Evolutionary conservation across 2,329 filamentous ascomycete genomes (phyloP), one percentile per base, ranked within the genome.

Genomic region (Colletotrichum scovillei): DNA sequence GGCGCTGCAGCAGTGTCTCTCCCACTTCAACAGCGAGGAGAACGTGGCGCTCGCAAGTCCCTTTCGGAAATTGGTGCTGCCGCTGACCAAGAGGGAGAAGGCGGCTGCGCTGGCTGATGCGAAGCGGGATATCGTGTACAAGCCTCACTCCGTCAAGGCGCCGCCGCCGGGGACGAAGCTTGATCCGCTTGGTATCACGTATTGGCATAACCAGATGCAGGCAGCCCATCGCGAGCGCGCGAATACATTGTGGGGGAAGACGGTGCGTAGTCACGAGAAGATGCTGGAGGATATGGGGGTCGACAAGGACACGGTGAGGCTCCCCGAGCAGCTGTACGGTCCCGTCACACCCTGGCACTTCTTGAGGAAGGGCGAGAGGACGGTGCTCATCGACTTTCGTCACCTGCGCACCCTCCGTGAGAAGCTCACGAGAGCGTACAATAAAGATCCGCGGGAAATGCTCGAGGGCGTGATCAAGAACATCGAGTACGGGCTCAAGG

Each of bases 1-100:
- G 8, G 86, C 82, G 22, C 78, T 88, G 26, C 85, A 88, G 75
- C 81, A 82, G 35, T 81, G 80, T 22, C 79, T 88, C 38, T 81
- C 82, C 53, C 73, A 79, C 14, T 82, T 86, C 59, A 78, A 79
- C 35, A 83, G 77, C 67, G 49, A 67, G 5, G 85, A 86, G 77
- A 86, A 86, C 67, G 77, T 76, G 55, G 75, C 77, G 7, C 77
- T 82, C 52, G 80, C 81, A 69, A 82, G 79, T 3, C 78, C 81
- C 2, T 84, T 82, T 79, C 80, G 81, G 30, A 80, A 81, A 0
- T 77, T 85, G 11, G 76, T 84, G 7, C 77, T 87, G 0, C 83
- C 85, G 28, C 68, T 80, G 63, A 78, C 77, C 26, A 70, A 67
- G 6, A 78, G 76, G 60, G 63, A 76, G 9, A 73, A 59, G 67